Conservation (phyloP, 2,329 filamentous ascomycete genomes). For the Nemania sp. region DNA sequence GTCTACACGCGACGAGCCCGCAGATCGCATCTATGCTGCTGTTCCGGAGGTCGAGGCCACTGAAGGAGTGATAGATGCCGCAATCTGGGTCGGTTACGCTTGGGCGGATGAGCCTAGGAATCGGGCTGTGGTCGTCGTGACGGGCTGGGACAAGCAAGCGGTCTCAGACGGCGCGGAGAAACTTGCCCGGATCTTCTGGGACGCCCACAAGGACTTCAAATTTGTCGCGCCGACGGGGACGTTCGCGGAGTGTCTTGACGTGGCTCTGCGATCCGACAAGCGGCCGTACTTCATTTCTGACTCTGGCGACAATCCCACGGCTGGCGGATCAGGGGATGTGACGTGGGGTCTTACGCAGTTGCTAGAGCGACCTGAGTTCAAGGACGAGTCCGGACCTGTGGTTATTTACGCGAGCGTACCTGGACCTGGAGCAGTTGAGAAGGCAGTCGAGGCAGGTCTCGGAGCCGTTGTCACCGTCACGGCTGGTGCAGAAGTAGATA, state of each 20-base stretch:
- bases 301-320: conserved; percentile 60
- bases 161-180: conserved; percentile 48
- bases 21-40: conserved; percentile 54
- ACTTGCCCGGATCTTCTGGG: conserved; percentile 54
- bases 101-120: conserved; percentile 61
- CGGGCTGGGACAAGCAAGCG: conserved; percentile 51
- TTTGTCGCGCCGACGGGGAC: conserved; percentile 57
- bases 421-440: conserved; percentile 48
- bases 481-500: conserved; percentile 54
- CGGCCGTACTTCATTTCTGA: conserved; percentile 59
- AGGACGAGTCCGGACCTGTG: conserved; percentile 41
- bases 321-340: conserved; percentile 58
- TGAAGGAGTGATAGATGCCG: conserved; percentile 53
- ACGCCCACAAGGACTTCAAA: conserved; percentile 50
- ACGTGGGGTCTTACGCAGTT: conserved; percentile 55
- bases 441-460: conserved; percentile 50
- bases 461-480: conserved; percentile 55
- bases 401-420: conserved; percentile 60
- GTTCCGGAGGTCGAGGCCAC: conserved; percentile 49
- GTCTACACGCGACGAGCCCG: conserved; percentile 57
- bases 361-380: conserved; percentile 51
- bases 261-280: conserved; percentile 45
- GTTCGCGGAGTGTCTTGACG: conserved; percentile 52
- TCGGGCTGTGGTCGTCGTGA: conserved; percentile 54
- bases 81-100: conserved; percentile 60